These are phyloP conservation scores for Puccinia hordei DNA, from an alignment of 1,284 basidiomycete genomes.

Conservation along the genomic window DNA sequence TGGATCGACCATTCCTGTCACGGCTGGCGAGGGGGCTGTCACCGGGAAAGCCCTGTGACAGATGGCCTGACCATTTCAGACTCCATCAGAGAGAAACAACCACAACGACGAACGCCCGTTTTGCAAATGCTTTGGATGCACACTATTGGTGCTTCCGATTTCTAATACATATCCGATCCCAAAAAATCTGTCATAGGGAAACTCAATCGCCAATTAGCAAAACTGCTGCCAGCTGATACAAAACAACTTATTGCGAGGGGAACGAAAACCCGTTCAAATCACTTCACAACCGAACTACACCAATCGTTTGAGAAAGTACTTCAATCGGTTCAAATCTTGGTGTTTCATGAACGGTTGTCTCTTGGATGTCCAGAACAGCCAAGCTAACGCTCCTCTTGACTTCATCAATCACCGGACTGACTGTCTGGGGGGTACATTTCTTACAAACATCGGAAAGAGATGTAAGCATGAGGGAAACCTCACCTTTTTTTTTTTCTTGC, in stretches of 20 bases:
- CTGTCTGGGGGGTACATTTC: constrained; percentile 88
- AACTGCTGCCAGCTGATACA: background rate
- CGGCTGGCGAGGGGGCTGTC: background rate
- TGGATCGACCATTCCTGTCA: constrained; percentile 2
- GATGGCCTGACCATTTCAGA: background rate
- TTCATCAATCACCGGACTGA: constrained; percentile 57
- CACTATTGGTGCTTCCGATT: no score
- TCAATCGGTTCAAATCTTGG: background rate
- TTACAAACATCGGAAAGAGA: constrained; percentile 83
- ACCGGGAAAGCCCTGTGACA: constrained; percentile 1
- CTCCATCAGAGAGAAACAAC: background rate
- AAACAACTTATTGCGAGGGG: background rate
- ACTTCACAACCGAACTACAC: no score
- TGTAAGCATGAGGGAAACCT: constrained; percentile 62
- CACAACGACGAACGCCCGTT: background rate
- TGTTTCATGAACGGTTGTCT: no score
- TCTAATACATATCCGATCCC: no score
- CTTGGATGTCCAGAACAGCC: constrained; percentile 38
- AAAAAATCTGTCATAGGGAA: no score
- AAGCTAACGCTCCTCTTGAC: constrained; percentile 42
- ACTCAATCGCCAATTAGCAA: background rate
- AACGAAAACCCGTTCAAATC: background rate
- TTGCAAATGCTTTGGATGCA: background rate
- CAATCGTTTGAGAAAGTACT: background rate
- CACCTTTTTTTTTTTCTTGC: background rate